Evolutionary conservation across 768 basidiomycete genomes (phyloP), one percentile per base, ranked within the genome.

Genomic region (Tephrocybe sp.): DNA sequence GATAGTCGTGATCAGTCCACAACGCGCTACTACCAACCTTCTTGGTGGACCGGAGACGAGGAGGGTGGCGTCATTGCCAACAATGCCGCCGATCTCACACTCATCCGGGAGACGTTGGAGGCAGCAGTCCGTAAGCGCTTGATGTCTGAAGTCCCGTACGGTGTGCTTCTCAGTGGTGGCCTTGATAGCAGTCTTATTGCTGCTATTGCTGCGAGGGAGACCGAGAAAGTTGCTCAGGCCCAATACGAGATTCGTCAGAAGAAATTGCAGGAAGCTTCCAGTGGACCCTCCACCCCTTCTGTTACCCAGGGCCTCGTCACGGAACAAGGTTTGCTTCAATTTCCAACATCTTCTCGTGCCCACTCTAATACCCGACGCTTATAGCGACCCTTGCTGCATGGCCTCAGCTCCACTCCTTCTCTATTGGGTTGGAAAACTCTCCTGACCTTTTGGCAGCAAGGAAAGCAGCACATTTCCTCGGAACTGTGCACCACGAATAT

Each of bases 121-220:
- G 86, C 80, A 25, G 92, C 97, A 12, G 97, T 99, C 43, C 81
- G 85, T 62, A 99, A 98, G 68, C 80, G 97, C 42, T 73, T 99
- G 17, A 99, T 99, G 97, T 90, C 89, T 25, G 97, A 99, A 70
- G 97, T 98, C 10, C 97, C 97, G 2, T 99, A 95, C 59, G 97
- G 97, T 52, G 97, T 99, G 14, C 79, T 99, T 36, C 80, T 99
- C 51, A 93, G 89, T 55, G 97, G 97, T 41, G 97, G 97, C 18
- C 73, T 99, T 48, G 97, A 99, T 66, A 94, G 91, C 63, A 95
- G 92, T 64, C 73, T 99, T 70, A 98, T 99, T 59, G 97, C 97
- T 11, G 78, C 93, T 17, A 92, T 99, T 62, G 97, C 97, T 6
- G 85, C 92, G 0, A 77, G 96, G 56, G 96, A 98, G 71, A 98